Base-by-base conservation (phyloP, 768 basidiomycete species). In the Butyriboletus loyo region DNA sequence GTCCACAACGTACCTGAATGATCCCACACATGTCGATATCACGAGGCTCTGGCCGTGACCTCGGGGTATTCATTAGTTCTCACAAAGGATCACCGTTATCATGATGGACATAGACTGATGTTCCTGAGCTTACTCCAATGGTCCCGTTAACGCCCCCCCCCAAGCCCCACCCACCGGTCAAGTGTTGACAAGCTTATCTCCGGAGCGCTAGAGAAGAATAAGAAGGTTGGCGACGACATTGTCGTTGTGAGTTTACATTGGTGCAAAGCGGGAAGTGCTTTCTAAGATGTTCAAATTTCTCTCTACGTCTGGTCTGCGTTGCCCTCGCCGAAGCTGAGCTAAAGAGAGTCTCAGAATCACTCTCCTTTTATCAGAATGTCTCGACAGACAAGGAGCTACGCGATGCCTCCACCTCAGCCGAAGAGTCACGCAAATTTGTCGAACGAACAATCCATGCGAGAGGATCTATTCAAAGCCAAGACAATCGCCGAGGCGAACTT, bases 301-400 rank as follows among this genome's bases (percentile, higher is more conserved):
- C 21, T 36, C 54, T 41, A 28, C 8, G 40, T 53, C 51, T 55
- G 90, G 87, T 61, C 77, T 19, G 72, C 77, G 10, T 80, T 92
- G n/a, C 85, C 1, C 61, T 75, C 22, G 80, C 77, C 11, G 86
- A 89, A 45, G 78, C 84, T 19, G 66, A 75, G 17, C 72, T 84
- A 24, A 79, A 83, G 41, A 55, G 65, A 8, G 65, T 73, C 31
- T 69, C 74, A 3, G 85, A 87, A 55, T 84, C 84, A 1, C 74
- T 90, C 10, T 69, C 75, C 0, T 93, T 94, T 72, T 88, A 91
- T 63, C 86, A 89, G 63, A 88, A 91, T 55, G 88, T 92, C 30
- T 86, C 88, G 15, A 74, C 84, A 0, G 74, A 77, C 46, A 84
- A 90, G 65, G 82, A 78, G 46, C 75, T 93, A 13, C 80, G 92